Base-by-base conservation (phyloP, 1,284 basidiomycete species). In the Cutaneotrichosporon dermatis region DNA sequence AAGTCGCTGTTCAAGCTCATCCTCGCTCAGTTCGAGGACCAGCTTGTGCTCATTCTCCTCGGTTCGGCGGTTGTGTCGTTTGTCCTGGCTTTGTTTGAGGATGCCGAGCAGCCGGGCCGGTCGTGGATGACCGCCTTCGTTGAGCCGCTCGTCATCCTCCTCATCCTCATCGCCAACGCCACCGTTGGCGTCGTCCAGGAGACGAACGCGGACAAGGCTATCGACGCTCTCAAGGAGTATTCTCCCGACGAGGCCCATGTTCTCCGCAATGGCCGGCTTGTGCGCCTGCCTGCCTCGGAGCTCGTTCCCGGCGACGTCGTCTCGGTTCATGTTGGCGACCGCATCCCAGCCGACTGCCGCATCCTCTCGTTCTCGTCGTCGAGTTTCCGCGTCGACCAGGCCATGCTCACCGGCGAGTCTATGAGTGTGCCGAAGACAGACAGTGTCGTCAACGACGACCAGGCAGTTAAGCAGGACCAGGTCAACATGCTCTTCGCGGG, bases 11-110 rank as follows among this genome's bases (percentile, higher is more conserved):
- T 91, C 89, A 85, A 90, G 71, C 86, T 98, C 62, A 90, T 99
- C 62, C 83, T 99, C 16, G 93, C 95, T 68, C 95, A 99, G 80
- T 99, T 99, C 83, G 89, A 96, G 81, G 93, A 97, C 79, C 91
- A 94, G 79, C 86, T 97, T 33, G 93, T 95, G 25, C 86, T 97
- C 62, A 96, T 97, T 72, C 84, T 97, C 34, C 87, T 97, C 46
- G 91, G 84, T 3, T 95, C 92, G 6, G 93, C 93, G 12, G 86
- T 90, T 52, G 83, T 96, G 63, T 96, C 92, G 2, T 93, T 96
- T 74, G 81, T 92, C 10, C 82, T 97, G 37, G 93, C 93, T 8
- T 79, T 94, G 42, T 82, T 96, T 60, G 93, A 97, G 74, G 86
- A 86, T 64, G 82, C 85, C 10, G 55, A 66, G 1, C 75, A 78